Percentiles rank a stretch among this genome's conserved stretches.
Conservation (phyloP, 2,329 filamentous ascomycete species). For the Colletotrichum trifolii region DNA sequence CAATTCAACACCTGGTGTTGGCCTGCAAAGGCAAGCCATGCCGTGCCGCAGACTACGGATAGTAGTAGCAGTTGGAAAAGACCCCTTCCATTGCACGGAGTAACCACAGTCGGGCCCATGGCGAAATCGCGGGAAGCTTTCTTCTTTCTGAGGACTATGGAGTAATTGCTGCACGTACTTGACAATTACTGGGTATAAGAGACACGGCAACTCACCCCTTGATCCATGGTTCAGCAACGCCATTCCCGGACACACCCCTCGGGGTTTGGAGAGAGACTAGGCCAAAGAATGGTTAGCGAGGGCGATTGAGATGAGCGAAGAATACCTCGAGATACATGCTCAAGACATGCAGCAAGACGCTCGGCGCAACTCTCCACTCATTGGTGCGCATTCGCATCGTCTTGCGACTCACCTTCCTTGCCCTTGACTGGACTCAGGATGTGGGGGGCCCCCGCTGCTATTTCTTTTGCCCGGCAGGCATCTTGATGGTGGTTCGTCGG, state of each 20-base stretch:
- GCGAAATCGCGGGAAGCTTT: slow-evolving; percentile 5
- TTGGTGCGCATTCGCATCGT: slow-evolving; percentile 33
- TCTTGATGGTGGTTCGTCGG: slow-evolving; percentile 27
- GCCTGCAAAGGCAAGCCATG: not conserved
- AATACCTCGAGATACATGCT: slow-evolving; percentile 25
- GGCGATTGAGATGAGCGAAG: not conserved
- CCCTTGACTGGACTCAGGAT: slow-evolving; percentile 17
- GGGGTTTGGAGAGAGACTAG: slow-evolving; percentile 14
- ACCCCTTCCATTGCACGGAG: slow-evolving; percentile 3
- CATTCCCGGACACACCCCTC: slow-evolving; percentile 29
- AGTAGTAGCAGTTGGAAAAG: slow-evolving; percentile 2
- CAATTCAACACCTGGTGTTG: slow-evolving; percentile 5
- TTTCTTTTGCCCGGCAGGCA: slow-evolving; percentile 22
- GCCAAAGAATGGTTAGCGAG: slow-evolving; percentile 13
- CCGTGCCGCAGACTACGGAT: not conserved
- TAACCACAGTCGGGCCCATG: slow-evolving; percentile 12
- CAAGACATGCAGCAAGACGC: slow-evolving; percentile 16
- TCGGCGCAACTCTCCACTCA: slow-evolving; percentile 28
- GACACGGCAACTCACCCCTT: slow-evolving; percentile 10
- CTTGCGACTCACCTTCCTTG: slow-evolving; percentile 32
- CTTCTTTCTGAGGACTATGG: slow-evolving; percentile 1
- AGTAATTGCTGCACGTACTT: too few species aligned
- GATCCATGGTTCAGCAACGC: slow-evolving; percentile 26
- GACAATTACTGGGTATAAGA: too few species aligned
- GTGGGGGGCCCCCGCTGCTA: slow-evolving; percentile 13